Conservation (phyloP, 2,329 filamentous ascomycete species). For the Paecilomyces niveus region DNA sequence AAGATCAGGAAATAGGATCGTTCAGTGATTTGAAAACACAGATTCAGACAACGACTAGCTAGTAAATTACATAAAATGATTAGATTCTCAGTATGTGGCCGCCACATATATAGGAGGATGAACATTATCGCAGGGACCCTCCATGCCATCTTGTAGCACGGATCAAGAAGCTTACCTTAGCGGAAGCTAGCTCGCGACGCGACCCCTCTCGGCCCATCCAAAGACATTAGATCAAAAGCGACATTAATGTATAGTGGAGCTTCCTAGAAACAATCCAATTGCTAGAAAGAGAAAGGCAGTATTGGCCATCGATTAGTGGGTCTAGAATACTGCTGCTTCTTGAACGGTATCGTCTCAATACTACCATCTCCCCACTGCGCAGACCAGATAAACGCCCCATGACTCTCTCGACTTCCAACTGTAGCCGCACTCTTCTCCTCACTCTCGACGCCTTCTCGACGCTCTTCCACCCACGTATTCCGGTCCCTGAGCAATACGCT, state of each 20-base stretch:
- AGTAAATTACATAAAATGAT: neutral
- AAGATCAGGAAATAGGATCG: neutral
- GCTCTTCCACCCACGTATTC: constrained; percentile 34
- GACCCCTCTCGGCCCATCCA: neutral
- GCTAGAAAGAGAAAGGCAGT: no score
- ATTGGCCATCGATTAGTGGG: no score
- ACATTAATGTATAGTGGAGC: no score
- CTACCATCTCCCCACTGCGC: neutral
- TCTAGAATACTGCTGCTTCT: no score
- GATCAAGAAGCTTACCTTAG: neutral
- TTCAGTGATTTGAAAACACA: neutral
- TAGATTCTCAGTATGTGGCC: neutral
- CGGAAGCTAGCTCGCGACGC: neutral
- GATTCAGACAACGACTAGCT: no score
- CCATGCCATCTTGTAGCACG: neutral
- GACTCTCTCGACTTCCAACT: neutral
- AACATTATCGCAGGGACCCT: neutral
- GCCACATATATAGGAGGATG: no score
- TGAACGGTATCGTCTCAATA: neutral
- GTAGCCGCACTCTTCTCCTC: constrained; percentile 27
- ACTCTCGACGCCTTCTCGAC: constrained; percentile 42
- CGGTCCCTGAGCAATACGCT: constrained; percentile 35
- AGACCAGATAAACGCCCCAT: neutral
- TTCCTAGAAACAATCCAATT: no score
- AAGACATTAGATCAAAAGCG: neutral